phyloP scores from a whole-genome alignment of 257 asterid genomes.

The Anisodus acutangulus region DNA sequence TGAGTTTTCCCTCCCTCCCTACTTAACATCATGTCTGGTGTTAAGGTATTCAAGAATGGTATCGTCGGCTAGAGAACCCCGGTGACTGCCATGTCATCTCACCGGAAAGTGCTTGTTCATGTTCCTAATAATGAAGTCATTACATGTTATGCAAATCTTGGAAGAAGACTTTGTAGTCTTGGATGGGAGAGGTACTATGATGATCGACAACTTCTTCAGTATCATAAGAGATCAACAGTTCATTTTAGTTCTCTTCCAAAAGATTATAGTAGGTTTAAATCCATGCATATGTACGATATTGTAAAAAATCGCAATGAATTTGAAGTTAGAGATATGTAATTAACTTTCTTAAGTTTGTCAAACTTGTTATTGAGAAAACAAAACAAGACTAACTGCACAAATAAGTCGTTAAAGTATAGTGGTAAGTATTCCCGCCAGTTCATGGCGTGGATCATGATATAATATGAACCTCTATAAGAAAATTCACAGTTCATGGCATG shows the following conservation, averaged over 20 bases:
- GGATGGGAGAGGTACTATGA: slow-evolving; percentile 62
- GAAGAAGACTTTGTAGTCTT: slow-evolving; percentile 37
- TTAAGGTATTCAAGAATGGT: slow-evolving; percentile 48
- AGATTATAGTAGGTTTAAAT: slow-evolving; percentile 49
- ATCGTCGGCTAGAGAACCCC: slow-evolving; percentile 46
- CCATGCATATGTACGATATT: slow-evolving; percentile 51
- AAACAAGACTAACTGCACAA: background rate
- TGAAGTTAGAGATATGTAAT: slow-evolving; percentile 44
- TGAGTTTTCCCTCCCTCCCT: background rate
- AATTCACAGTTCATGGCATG: too few species aligned
- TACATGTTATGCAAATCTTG: slow-evolving; percentile 47
- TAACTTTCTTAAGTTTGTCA: background rate
- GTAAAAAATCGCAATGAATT: slow-evolving; percentile 47
- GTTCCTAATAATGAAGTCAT: slow-evolving; percentile 42
- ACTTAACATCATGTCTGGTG: slow-evolving; percentile 42
- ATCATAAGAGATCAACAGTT: slow-evolving; percentile 51
- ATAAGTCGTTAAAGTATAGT: slow-evolving; percentile 15
- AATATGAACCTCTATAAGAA: too few species aligned
- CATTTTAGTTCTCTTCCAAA: slow-evolving; percentile 55
- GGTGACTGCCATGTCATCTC: slow-evolving; percentile 37
- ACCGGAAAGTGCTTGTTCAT: slow-evolving; percentile 48
- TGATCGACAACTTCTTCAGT: too few species aligned
- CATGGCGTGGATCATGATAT: too few species aligned
- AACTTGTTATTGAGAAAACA: background rate
- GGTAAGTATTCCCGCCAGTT: slow-evolving; percentile 59